Evolutionary conservation across 176 grass and related monocot genomes (phyloP).

Genomic region (Olyra latifolia): DNA sequence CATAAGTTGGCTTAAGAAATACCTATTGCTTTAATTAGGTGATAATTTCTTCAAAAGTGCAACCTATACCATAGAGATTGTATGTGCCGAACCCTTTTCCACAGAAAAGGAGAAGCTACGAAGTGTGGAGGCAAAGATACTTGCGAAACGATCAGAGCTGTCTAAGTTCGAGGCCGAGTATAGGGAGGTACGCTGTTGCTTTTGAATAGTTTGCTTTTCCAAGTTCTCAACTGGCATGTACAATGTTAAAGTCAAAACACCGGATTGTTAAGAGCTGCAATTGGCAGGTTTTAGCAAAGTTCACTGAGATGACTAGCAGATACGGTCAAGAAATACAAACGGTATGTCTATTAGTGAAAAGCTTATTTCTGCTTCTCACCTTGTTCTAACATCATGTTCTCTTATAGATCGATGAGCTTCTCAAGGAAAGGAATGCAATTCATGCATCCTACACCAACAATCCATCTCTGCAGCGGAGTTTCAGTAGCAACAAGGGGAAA

Average conservation of each 20-base stretch:
- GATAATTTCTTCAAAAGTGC: conserved; percentile 99
- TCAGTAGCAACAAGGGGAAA: conserved; percentile 69
- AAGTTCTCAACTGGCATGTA: background rate
- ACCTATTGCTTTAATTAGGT: conserved; percentile 43
- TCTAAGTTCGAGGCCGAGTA: conserved; percentile 98
- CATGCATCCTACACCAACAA: conserved; percentile 91
- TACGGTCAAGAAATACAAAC: conserved; percentile 95
- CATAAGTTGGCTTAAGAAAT: conserved; percentile 10
- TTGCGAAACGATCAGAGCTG: conserved; percentile 75
- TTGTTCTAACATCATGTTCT: conserved; percentile 17
- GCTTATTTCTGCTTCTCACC: background rate
- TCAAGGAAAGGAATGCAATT: conserved; percentile 81
- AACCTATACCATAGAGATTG: conserved; percentile 86
- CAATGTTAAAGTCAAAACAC: conserved; percentile 13
- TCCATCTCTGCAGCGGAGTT: conserved; percentile 59
- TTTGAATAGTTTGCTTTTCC: background rate
- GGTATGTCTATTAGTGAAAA: conserved; percentile 46
- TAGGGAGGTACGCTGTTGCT: conserved; percentile 60
- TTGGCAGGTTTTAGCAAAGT: conserved; percentile 79
- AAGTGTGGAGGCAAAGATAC: conserved; percentile 77
- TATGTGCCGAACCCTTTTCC: conserved; percentile 79
- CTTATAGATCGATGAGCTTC: conserved; percentile 84
- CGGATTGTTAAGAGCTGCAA: conserved; percentile 17
- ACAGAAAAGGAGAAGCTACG: conserved; percentile 73
- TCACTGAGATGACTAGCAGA: conserved; percentile 92